Evolutionary conservation across 1,139 yeast genomes (phyloP), one percentile per base, ranked within the genome.

Genomic region (Blastobotrys elegans): DNA sequence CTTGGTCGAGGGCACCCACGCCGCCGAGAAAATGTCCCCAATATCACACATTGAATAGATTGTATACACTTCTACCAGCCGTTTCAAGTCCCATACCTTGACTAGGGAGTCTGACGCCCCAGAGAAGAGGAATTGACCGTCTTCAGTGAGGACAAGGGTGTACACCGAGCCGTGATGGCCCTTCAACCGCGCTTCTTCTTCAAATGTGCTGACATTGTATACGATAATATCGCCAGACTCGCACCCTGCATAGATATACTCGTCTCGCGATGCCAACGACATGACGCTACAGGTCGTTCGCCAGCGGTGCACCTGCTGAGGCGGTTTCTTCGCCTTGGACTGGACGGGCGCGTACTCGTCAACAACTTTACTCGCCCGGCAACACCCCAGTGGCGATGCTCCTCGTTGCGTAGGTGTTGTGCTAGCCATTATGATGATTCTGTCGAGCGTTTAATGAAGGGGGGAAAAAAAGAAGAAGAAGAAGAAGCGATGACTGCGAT

Each of bases 81-180:
- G 50, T 30, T 53, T 50, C 27, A 86, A 68, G 51, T 83, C 80
- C 94, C 96, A 92, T 0, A 88, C 81, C 59, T 88, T 84, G 29
- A 92, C 84, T 43, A 90, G 70, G 1, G 97, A 88, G 63, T 92
- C 98, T 2, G 94, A 82, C 1, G 96, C 95, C 1, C 95, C 96
- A 32, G 92, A 80, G 58, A 92, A 84, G 45, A 92, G 72, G 45
- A 71, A 73, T 42, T 73, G 71, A 57, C 82, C 89, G 55, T 80
- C 80, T 6, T 69, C 67, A 21, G 81, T 77, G 48, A 81, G 69
- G 14, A 79, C 71, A 50, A 87, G 67, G 58, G 90, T 82, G 41
- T 89, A 71, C 5, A 92, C 86, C 17, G 95, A 81, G 1, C 87
- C 82, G 0, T 80, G 72, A 61, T 86, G 89, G 14, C 84, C 87